Evolutionary conservation across 2,329 filamentous ascomycete genomes (phyloP).

Genomic region (Exophiala spinifera): DNA sequence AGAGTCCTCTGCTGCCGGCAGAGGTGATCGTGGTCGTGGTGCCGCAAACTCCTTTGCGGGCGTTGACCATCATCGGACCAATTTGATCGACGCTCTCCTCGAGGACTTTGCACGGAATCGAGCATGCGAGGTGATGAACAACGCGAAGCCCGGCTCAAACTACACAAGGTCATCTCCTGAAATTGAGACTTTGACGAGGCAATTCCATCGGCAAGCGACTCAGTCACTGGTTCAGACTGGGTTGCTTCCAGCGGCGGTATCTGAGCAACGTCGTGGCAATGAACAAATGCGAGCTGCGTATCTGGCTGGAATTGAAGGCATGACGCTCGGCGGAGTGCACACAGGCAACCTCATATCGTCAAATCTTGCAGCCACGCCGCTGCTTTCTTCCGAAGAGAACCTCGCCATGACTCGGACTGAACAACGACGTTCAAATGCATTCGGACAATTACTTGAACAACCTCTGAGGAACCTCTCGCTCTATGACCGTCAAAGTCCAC

Average conservation of each 20-base stretch:
- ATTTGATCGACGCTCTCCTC: constrained; percentile 44
- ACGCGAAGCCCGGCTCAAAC: constrained; percentile 34
- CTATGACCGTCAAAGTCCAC: constrained; percentile 7
- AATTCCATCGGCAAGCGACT: constrained; percentile 42
- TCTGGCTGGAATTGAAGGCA: constrained; percentile 42
- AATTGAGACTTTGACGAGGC: constrained; percentile 40
- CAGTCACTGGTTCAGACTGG: constrained; percentile 43
- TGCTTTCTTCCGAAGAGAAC: constrained; percentile 15
- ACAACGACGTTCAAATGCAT: constrained; percentile 5
- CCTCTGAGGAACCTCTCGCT: constrained; percentile 24
- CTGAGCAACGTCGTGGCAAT: constrained; percentile 33
- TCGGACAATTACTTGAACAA: constrained; percentile 16
- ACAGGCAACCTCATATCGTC: constrained; percentile 26
- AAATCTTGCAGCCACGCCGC: neutral
- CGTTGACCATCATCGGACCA: constrained; percentile 26
- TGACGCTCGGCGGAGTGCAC: constrained; percentile 39
- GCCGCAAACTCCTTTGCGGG: neutral
- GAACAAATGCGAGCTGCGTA: constrained; percentile 31
- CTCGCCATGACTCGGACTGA: constrained; percentile 3
- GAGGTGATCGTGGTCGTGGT: no score
- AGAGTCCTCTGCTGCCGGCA: constrained; percentile 11
- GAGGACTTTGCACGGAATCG: constrained; percentile 45
- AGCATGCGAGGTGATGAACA: constrained; percentile 45
- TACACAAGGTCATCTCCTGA: constrained; percentile 44
- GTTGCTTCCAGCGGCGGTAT: constrained; percentile 38